These are phyloP conservation scores for Taxillus chinensis DNA, from an alignment of 164 flowering plant species.

Conservation along the genomic window DNA sequence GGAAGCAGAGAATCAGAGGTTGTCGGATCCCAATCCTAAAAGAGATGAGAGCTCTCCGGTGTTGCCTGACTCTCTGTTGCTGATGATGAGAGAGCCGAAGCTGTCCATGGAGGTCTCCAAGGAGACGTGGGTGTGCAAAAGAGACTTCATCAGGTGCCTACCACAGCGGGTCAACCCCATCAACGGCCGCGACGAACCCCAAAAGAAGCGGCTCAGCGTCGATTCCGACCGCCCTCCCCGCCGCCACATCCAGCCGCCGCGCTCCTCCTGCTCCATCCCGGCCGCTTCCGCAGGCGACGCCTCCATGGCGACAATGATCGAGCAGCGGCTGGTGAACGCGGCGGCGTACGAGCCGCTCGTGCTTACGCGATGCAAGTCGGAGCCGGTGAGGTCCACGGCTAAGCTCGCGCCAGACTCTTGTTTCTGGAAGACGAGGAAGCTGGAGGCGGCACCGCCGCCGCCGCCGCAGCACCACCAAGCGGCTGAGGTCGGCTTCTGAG, in stretches of 20 bases:
- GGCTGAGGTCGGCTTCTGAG: conserved; percentile 65
- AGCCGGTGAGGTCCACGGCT: conserved; percentile 72
- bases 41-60: neutral
- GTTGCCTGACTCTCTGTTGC: conserved; percentile 71
- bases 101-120: conserved; percentile 95
- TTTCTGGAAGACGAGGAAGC: conserved; percentile 70
- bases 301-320: conserved; percentile 56
- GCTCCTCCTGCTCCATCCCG: conserved; percentile 55
- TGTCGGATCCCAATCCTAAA: no score
- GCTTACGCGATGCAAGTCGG: conserved; percentile 90
- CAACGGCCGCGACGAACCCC: conserved; percentile 18
- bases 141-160: conserved; percentile 63
- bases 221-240: conserved; percentile 18
- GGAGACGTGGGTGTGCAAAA: conserved; percentile 92
- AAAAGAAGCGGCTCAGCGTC: conserved; percentile 24
- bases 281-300: conserved; percentile 10
- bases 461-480: conserved; percentile 34
- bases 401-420: conserved; percentile 63
- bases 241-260: conserved; percentile 27
- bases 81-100: conserved; percentile 98
- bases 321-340: conserved; percentile 53
- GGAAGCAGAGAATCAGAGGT: neutral
- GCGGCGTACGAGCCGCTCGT: conserved; percentile 67
- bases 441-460: conserved; percentile 20
- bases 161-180: conserved; percentile 23